Evolutionary conservation across 345 rosid species (phyloP), one percentile per base, ranked within the genome.

Genomic region (Mallotus nudiflorus): DNA sequence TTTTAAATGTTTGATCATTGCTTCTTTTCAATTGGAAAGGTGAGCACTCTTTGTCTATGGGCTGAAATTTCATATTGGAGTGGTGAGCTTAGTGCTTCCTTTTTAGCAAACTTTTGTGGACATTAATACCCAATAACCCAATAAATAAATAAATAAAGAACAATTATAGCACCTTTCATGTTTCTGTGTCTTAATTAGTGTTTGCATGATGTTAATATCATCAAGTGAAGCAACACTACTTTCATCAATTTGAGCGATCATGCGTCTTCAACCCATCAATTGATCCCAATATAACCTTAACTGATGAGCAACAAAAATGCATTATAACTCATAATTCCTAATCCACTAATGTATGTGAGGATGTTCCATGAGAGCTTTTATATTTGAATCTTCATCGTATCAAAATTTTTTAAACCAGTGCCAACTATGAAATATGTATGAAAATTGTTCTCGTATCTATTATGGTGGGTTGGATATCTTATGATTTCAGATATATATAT

Each of bases 41-140:
- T 54, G 56, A 45, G 28, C 40, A 9, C 55, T 33, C 71, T 62
- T 29, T 20, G 19, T 58, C 63, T 14, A 40, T 39, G 51, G 66
- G 42, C 50, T 1, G 9, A 24, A 35, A 31, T 18, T 7, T 7
- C 44, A 59, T 20, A 0, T 22, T 19, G 4, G 24, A 22, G 24
- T 65, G 18, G 39, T 27, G 24, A 28, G 20, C 24, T 7, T 44
- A 24, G 28, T 20, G 25, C 11, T 37, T n/a, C 19, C 65, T 18
- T 61, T 39, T 39, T 42, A 27, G 6, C 39, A 3, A 12, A 10
- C 42, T 6, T 48, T 31, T 24, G 68, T 46, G 68, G 56, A 45
- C n/a, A 19, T 25, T 1, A 55, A 55, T n/a, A n/a, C n/a, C 6
- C 19, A 55, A 25, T 0, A 25, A 11, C 33, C 35, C 22, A 11